Conservation (phyloP, 2,329 filamentous ascomycete genomes). For the Leptoxyphium fumago region DNA sequence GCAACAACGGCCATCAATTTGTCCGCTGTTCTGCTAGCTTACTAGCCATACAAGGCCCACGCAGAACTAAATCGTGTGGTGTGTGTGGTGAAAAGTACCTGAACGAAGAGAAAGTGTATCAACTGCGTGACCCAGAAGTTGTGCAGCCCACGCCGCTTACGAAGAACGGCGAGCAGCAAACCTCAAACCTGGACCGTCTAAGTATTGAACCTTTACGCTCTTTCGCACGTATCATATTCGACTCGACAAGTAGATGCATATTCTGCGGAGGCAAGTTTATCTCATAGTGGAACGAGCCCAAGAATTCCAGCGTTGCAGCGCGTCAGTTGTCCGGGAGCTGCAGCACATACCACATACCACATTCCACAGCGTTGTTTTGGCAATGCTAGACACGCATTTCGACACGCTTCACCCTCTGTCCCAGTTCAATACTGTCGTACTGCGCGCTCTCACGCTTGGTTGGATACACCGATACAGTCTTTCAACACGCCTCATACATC, state of each 20-base stretch:
- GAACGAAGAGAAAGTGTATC: conserved; percentile 23
- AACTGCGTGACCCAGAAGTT: not conserved
- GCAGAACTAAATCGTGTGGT: conserved; percentile 38
- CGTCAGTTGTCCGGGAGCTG: too few relatives aligned
- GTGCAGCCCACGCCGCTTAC: not conserved
- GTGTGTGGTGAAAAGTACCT: conserved; percentile 37
- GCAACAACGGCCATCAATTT: conserved; percentile 37
- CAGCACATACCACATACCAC: too few relatives aligned
- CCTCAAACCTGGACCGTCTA: too few relatives aligned
- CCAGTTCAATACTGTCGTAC: too few relatives aligned
- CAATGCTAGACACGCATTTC: too few relatives aligned
- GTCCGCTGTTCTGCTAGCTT: conserved; percentile 41
- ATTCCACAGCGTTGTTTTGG: too few relatives aligned
- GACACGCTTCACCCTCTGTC: too few relatives aligned
- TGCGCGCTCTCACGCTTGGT: too few relatives aligned
- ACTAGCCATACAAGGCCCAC: conserved; percentile 39
- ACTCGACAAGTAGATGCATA: conserved; percentile 22
- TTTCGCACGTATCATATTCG: conserved; percentile 19
- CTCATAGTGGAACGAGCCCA: conserved; percentile 7
- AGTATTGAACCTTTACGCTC: conserved; percentile 3
- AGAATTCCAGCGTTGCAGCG: too few relatives aligned
- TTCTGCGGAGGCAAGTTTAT: conserved; percentile 25
- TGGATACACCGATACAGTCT: not conserved
- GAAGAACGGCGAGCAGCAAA: too few relatives aligned
- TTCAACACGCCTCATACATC: not conserved